These are phyloP conservation scores for Candida rishiriensis DNA, from an alignment of 805 yeast genomes.

Conservation along the genomic window DNA sequence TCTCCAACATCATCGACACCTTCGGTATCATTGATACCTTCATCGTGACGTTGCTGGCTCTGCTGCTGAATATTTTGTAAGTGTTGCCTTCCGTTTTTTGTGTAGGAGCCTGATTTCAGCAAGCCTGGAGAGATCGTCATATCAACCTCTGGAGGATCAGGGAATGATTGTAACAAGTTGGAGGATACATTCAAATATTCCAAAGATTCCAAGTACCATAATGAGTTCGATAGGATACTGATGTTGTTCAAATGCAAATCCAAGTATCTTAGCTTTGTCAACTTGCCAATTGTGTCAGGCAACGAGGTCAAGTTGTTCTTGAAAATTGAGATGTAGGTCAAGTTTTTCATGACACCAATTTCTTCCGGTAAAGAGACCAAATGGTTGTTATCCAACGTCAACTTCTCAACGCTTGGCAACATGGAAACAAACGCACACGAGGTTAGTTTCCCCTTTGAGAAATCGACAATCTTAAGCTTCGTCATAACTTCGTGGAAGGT, in stretches of 20 bases:
- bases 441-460: conserved; percentile 79
- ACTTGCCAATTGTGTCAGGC: conserved; percentile 60
- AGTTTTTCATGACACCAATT: conserved; percentile 51
- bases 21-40: conserved; percentile 1
- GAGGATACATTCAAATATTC: conserved; percentile 67
- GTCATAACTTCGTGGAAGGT: conserved; percentile 48
- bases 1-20: conserved; percentile 1
- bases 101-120: background rate
- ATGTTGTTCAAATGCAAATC: conserved; percentile 86
- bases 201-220: conserved; percentile 59
- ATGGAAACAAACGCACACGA: conserved; percentile 62
- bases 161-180: conserved; percentile 58
- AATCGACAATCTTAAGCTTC: conserved; percentile 64
- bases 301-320: conserved; percentile 70
- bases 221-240: conserved; percentile 58
- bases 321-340: conserved; percentile 64
- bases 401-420: conserved; percentile 63
- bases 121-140: background rate
- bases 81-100: too few species aligned
- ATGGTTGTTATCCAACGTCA: conserved; percentile 78
- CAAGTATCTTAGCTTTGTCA: conserved; percentile 56
- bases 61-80: background rate
- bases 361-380: conserved; percentile 71
- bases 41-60: conserved; percentile 1
- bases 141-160: conserved; percentile 40